Percentiles rank a stretch among this genome's conserved stretches.
Conservation (phyloP, 495 filamentous ascomycete species). For the Penicillium robsamsonii region DNA sequence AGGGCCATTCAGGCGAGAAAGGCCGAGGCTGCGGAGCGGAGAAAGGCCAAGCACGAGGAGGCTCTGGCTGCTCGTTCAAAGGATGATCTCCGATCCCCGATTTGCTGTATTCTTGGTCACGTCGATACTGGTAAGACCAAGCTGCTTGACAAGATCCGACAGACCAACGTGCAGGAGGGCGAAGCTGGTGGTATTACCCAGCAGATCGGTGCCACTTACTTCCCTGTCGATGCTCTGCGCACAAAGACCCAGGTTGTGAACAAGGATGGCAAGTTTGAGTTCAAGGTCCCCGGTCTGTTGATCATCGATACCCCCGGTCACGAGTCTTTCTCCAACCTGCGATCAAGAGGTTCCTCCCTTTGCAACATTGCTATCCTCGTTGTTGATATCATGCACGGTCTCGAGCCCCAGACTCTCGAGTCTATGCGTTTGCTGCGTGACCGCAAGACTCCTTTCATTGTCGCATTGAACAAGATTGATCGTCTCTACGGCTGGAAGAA, state of each 20-base stretch:
- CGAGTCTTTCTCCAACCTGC: constrained; percentile 99
- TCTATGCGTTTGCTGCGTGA: constrained; percentile 94
- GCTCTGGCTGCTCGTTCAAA: constrained; percentile 88
- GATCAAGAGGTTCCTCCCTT: constrained; percentile 91
- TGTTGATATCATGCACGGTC: constrained; percentile 99
- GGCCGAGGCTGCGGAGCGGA: constrained; percentile 84
- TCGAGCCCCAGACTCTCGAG: constrained; percentile 96
- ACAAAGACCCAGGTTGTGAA: constrained; percentile 94
- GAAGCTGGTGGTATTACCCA: constrained; percentile 99
- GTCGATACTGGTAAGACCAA: constrained; percentile 99
- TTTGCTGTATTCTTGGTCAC: constrained; percentile 99
- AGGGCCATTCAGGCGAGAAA: constrained; percentile 71
- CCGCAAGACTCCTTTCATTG: constrained; percentile 95
- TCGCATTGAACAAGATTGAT: constrained; percentile 99
- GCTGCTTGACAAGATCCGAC: constrained; percentile 95
- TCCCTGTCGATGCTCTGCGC: constrained; percentile 89
- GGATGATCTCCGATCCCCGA: constrained; percentile 93
- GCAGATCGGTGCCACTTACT: constrained; percentile 99
- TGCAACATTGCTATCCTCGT: constrained; percentile 99
- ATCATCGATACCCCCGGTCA: constrained; percentile 99
- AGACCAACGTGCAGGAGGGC: constrained; percentile 98
- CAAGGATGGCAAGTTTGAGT: constrained; percentile 83
- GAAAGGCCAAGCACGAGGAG: constrained; percentile 85
- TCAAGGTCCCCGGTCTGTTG: constrained; percentile 96
- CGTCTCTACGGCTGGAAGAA: constrained; percentile 98